Evolutionary conservation across 345 rosid species (phyloP).

Genomic region (Melaleuca alternifolia): DNA sequence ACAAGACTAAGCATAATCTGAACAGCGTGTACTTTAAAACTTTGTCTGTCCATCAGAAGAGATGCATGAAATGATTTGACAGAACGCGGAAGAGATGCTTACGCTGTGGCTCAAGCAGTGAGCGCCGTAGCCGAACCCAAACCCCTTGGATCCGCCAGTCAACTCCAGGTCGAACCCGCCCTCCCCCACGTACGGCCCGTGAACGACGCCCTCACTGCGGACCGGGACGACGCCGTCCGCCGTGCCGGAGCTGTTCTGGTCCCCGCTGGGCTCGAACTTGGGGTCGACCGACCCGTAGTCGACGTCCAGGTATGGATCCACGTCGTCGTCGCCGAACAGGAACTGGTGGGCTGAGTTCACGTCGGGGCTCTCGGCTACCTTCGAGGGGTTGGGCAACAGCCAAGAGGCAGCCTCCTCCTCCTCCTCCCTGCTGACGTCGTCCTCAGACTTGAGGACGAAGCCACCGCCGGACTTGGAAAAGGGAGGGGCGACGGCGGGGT

Average conservation of each 20-base stretch:
- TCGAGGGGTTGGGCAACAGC: slow-evolving; percentile 64
- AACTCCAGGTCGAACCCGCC: slow-evolving; percentile 56
- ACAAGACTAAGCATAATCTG: neutral
- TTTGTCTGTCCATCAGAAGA: neutral
- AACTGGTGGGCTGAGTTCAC: slow-evolving; percentile 56
- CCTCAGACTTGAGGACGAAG: slow-evolving; percentile 32
- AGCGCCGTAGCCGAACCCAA: slow-evolving; percentile 25
- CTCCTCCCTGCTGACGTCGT: slow-evolving; percentile 60
- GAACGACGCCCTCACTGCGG: slow-evolving; percentile 11
- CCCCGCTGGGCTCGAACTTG: slow-evolving; percentile 44
- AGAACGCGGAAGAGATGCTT: slow-evolving; percentile 8
- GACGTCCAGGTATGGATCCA: slow-evolving; percentile 71
- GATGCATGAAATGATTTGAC: neutral
- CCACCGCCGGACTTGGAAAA: slow-evolving; percentile 19
- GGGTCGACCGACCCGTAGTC: slow-evolving; percentile 51
- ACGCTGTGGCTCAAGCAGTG: slow-evolving; percentile 62
- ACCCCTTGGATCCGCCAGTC: slow-evolving; percentile 36
- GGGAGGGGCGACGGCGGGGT: slow-evolving; percentile 6
- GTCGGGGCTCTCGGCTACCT: slow-evolving; percentile 35
- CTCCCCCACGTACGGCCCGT: slow-evolving; percentile 12
- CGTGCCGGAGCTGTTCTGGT: slow-evolving; percentile 65
- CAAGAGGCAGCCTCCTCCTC: slow-evolving; percentile 88
- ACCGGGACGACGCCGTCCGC: neutral
- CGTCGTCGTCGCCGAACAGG: slow-evolving; percentile 38
- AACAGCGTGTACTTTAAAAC: neutral